Evolutionary conservation across 1,284 basidiomycete species (phyloP), one percentile per base, ranked within the genome.

Genomic region (Ceratobasidium theobromae): DNA sequence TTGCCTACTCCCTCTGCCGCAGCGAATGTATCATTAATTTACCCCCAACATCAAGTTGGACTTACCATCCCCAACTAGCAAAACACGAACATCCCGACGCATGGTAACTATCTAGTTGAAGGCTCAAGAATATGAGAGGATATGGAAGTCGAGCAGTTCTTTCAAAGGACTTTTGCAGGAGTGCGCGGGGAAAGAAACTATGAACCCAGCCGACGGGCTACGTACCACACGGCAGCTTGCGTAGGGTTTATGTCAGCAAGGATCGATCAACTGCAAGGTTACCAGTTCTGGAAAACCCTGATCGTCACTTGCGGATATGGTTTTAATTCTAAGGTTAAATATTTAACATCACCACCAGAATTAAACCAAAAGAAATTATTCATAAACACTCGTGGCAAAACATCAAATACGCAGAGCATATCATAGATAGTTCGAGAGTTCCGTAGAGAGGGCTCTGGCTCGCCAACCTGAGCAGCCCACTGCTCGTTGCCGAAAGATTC

Each of bases 1-100:
- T 79, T 77, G 30, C 76, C 76, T 32, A 70, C 69, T 46, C 68
- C 69, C 68, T 70, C 69, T 70, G 43, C 40, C 38, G 35, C 52
- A 51, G 21, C 28, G 43, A 21, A 33, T 46, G 4, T 27, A 40
- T 43, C n/a, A 33, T 35, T 62, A 43, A 43, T 11, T 32, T 53
- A 53, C 35, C 43, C n/a, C 21, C 43, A 27, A 30, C 28, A 18
- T 30, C 21, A 49, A 18, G 40, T 38, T 28, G 27, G 40, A 53
- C 69, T 35, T 41, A 70, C 69, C 69, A 54, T 70, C 69, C n/a
- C 69, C 69, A 25, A 69, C 69, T 33, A 70, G 52, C 21, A 70
- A 30, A 25, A 70, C 69, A n/a, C 69, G 65, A 16, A 70, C 68
- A 53, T 70, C 69, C n/a, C 69, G 49, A 11, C 69, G 65, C 69